These are phyloP conservation scores for Aegilops tauschii DNA, from an alignment of 176 grass and related monocot genomes.

Conservation along the genomic window DNA sequence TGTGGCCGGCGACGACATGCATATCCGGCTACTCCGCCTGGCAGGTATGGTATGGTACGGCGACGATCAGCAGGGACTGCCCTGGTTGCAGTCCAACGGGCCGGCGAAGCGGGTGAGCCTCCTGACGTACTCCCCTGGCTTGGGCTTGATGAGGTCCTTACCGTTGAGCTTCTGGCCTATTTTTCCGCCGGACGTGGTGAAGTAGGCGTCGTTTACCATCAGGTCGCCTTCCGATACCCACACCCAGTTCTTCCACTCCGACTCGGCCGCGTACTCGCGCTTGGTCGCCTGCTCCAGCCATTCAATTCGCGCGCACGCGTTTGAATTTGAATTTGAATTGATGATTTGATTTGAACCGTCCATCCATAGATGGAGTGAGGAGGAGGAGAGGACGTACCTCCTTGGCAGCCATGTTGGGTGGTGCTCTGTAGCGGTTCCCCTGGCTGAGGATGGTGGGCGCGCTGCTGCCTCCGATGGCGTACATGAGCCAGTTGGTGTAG, in stretches of 20 bases:
- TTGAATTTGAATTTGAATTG: no score
- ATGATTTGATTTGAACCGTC: no score
- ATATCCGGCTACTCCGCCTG: neutral
- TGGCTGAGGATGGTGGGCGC: conserved; percentile 82
- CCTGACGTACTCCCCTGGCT: conserved; percentile 55
- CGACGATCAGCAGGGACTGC: conserved; percentile 41
- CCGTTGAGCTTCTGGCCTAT: neutral
- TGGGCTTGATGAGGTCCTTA: conserved; percentile 61
- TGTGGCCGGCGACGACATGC: neutral
- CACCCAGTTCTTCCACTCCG: conserved; percentile 64
- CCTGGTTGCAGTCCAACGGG: conserved; percentile 28
- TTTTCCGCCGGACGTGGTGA: conserved; percentile 34
- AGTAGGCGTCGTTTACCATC: conserved; percentile 58
- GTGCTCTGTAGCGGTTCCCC: conserved; percentile 83
- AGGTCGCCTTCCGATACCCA: conserved; percentile 68
- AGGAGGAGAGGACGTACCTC: conserved; percentile 13
- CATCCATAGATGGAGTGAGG: neutral
- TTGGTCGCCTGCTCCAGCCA: conserved; percentile 51
- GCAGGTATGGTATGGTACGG: neutral
- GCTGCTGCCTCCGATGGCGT: conserved; percentile 83
- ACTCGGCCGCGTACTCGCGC: conserved; percentile 47
- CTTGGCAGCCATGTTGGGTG: conserved; percentile 57
- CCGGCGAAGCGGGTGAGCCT: conserved; percentile 72
- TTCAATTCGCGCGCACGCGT: no score
- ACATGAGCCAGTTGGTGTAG: conserved; percentile 92